Evolutionary conservation across 257 asterid species (phyloP).

Genomic region (Eustoma russellianum): DNA sequence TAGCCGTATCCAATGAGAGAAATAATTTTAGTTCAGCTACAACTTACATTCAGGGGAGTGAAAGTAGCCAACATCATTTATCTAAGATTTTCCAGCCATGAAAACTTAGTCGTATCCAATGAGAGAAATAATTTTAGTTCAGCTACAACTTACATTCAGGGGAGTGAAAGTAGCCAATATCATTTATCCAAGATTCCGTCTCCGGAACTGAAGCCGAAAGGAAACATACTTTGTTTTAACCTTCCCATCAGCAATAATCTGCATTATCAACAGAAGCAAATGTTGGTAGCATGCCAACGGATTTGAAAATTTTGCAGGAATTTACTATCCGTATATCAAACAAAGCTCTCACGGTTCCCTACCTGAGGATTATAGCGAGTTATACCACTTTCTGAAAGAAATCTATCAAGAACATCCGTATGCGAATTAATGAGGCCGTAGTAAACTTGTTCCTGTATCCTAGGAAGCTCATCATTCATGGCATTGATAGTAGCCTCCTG

Average conservation of each 20-base stretch:
- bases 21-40: constrained; percentile 16
- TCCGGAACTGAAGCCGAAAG: constrained; percentile 45
- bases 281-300: constrained; percentile 1
- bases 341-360: constrained; percentile 9
- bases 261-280: constrained; percentile 21
- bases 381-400: constrained; percentile 83
- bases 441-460: constrained; percentile 95
- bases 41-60: constrained; percentile 83
- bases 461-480: constrained; percentile 95
- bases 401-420: constrained; percentile 82
- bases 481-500: constrained; percentile 91
- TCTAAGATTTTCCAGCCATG: constrained; percentile 25
- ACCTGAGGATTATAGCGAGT: constrained; percentile 94
- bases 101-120: neutral
- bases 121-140: constrained; percentile 11
- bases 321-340: neutral
- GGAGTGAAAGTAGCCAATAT: constrained; percentile 68
- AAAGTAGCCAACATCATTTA: constrained; percentile 58
- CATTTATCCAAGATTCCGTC: constrained; percentile 52
- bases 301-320: too few relatives aligned
- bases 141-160: constrained; percentile 60
- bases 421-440: constrained; percentile 83
- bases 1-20: constrained; percentile 2
- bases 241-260: constrained; percentile 90
- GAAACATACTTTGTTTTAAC: constrained; percentile 73